Evolutionary conservation across 345 rosid species (phyloP), one percentile per base, ranked within the genome.

Genomic region (Moringa oleifera): DNA sequence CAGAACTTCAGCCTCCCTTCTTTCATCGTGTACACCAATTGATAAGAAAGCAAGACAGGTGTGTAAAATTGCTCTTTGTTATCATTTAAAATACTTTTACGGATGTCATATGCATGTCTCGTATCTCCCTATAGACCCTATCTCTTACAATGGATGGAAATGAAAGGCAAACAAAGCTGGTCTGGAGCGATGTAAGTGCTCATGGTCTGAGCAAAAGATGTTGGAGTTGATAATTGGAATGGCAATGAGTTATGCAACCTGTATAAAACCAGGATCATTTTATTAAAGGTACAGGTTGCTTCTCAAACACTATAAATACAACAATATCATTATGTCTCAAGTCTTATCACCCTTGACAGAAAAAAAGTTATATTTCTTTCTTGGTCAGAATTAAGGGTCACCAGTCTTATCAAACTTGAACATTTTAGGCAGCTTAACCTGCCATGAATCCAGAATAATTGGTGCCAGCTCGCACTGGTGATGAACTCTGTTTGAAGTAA

Each of bases 21-120:
- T 57, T 65, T 77, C 73, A 47, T 56, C 85, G 25, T 57, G 79
- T 79, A 90, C 95, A 45, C 93, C 95, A 58, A 23, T 68, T 62
- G 93, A 89, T 70, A 91, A 91, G 81, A 84, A 84, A 72, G 82
- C 91, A 15, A 84, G 79, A 72, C 90, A 82, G 91, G 85, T 76
- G 23, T 24, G 62, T 58, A 18, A 55, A 19, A 53, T 41, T 9
- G 22, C 57, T 66, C 6, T 9, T 33, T 57, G 28, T 51, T 33
- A 16, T 45, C 49, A 61, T 51, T 13, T 61, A 1, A 46, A 65
- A 69, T 57, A 4, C 13, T 4, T 41, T 7, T 41, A 4, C 19
- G 54, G 2, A 18, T 28, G 25, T 59, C 12, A 1, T 41, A 11
- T 9, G 47, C 12, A 41, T 41, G 9, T 25, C 11, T 57, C 20